phyloP scores from a whole-genome alignment of 768 basidiomycete genomes.

The Mycena amicta region DNA sequence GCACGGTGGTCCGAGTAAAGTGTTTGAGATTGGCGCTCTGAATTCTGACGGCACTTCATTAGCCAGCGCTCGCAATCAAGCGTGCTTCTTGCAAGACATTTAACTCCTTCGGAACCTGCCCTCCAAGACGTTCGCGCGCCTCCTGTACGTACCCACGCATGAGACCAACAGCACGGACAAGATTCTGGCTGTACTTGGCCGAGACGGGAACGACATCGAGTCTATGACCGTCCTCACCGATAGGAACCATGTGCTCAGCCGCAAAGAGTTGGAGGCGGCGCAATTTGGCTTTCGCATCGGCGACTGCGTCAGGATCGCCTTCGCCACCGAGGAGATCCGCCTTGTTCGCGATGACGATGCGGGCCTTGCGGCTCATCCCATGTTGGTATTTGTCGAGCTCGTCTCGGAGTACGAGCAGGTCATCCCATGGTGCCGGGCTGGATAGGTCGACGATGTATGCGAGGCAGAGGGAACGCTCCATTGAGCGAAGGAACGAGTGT shows the following conservation, averaged over 20 bases:
- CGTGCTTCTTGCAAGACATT: constrained; percentile 7
- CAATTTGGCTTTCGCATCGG: constrained; percentile 60
- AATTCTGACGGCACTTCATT: too few relatives aligned
- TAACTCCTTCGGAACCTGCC: constrained; percentile 17
- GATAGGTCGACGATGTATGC: constrained; percentile 93
- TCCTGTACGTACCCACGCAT: constrained; percentile 69
- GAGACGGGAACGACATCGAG: constrained; percentile 82
- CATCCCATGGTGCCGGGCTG: constrained; percentile 72
- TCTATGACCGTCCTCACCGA: constrained; percentile 28
- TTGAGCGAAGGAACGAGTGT: constrained; percentile 89
- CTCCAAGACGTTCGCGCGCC: constrained; percentile 28
- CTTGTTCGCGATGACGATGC: constrained; percentile 92
- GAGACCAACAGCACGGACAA: constrained; percentile 65
- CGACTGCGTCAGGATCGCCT: constrained; percentile 49
- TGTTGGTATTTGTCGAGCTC: constrained; percentile 84
- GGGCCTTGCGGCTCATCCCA: constrained; percentile 75
- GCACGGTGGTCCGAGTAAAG: too few relatives aligned
- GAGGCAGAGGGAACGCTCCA: constrained; percentile 89
- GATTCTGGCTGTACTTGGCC: constrained; percentile 84
- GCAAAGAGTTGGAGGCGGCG: constrained; percentile 59
- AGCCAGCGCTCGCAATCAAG: not conserved
- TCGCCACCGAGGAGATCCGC: constrained; percentile 77
- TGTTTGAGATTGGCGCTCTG: too few relatives aligned
- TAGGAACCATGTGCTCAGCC: constrained; percentile 40
- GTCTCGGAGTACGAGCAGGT: constrained; percentile 68